Evolutionary conservation across 2,329 filamentous ascomycete genomes (phyloP).

Genomic region (Apiospora kogelbergensis): DNA sequence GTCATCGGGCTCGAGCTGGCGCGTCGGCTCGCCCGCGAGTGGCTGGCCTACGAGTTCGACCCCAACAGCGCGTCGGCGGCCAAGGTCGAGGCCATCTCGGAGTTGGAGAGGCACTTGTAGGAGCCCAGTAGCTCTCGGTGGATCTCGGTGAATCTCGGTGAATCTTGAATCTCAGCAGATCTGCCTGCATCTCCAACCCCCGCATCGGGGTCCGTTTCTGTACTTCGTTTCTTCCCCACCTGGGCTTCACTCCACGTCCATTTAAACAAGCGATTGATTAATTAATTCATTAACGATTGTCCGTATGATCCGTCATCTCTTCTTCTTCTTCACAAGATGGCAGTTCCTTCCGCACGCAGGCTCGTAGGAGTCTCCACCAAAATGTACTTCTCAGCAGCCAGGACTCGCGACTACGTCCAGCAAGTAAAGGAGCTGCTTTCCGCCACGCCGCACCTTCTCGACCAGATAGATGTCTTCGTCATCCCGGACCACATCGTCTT

Average conservation of each 20-base stretch:
- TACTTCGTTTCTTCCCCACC: not conserved
- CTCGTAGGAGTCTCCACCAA: constrained; percentile 75
- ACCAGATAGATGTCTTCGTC: constrained; percentile 57
- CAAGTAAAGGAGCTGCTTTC: constrained; percentile 47
- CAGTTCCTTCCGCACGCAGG: constrained; percentile 24
- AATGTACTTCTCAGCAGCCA: constrained; percentile 73
- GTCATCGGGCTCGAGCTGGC: constrained; percentile 82
- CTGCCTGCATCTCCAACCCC: not conserved
- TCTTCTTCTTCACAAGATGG: not conserved
- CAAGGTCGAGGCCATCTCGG: constrained; percentile 44
- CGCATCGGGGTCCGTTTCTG: too few species aligned
- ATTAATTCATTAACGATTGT: too few species aligned
- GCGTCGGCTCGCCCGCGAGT: constrained; percentile 74
- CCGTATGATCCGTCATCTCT: too few species aligned
- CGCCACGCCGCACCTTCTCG: constrained; percentile 23
- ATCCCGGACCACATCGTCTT: constrained; percentile 77
- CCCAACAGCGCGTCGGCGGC: constrained; percentile 51
- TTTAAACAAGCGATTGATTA: too few species aligned
- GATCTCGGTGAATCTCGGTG: not conserved
- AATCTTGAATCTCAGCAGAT: not conserved
- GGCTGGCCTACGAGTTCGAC: constrained; percentile 83
- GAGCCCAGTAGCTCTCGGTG: not conserved
- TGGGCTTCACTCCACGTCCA: too few species aligned
- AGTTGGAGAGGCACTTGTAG: constrained; percentile 33
- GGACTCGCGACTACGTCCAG: constrained; percentile 57